Evolutionary conservation across 1,139 yeast genomes (phyloP), one percentile per base, ranked within the genome.

Genomic region (Candida glucosophila): DNA sequence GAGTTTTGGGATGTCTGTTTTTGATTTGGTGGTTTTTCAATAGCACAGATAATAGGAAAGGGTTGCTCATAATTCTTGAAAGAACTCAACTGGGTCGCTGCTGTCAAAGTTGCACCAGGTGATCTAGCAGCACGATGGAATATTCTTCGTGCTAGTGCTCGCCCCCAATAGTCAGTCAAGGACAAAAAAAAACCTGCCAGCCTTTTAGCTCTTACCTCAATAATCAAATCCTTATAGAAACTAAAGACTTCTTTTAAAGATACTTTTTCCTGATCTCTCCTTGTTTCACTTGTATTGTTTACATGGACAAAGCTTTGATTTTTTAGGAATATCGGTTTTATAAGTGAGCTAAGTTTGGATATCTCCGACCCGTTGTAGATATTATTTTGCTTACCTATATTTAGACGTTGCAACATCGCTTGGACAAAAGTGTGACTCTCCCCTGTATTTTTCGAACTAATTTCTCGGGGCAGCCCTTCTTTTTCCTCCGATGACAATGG

Each of bases 161-260:
- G 55, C 0, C 82, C 83, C 77, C 78, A 75, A 31, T 76, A 67
- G 43, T 78, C 86, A 2, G 81, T 73, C 19, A 77, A 56, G 0
- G 82, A 70, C 1, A 77, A 52, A 12, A 64, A 63, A 35, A 63
- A 73, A 1, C 83, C 83, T 1, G 62, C 58, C 6, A 46, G 29
- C 33, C 63, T 68, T 37, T 76, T 75, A 7, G 67, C 50, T 23
- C 70, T 53, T 1, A 65, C 67, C 33, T 71, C 73, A 19, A 62
- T 52, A 34, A 72, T 73, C n/a, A 77, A 45, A n/a, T 54, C 55
- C 25, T 58, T 52, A 43, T 74, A 75, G 36, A 62, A 73, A 5
- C 55, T 42, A 15, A 72, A 43, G 4, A 63, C 47, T 12, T 53
- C 52, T 24, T 49, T 55, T 31, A 58, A 31, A 9, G 32, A 27